Base-by-base conservation (phyloP, 2,329 filamentous ascomycete genomes). In the Purpureocillium lavendulum region DNA sequence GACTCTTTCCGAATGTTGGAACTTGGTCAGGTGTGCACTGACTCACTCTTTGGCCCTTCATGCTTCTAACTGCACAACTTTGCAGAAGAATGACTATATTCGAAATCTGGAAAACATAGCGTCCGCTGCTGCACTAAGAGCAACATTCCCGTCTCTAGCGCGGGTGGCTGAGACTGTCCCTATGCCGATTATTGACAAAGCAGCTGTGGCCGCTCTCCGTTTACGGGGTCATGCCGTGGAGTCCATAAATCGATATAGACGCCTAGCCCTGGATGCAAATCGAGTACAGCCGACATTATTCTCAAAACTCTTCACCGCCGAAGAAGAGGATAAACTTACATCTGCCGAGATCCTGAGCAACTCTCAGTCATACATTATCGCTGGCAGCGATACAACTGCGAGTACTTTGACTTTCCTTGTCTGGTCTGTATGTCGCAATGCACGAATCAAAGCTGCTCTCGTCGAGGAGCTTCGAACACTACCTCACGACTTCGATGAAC, bases 1-100 rank as follows among this genome's bases (percentile, higher is more conserved):
- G 64, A 75, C 13, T 70, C 70, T 0, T 76, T 77, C 41, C 52
- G 56, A 0, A 68, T 69, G 57, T 51, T 79, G 4, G 70, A 77
- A 39, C 50, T 51, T 4, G 70, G 69, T 12, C 53, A 69, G 56
- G 70, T 73, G 48, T 41, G 54, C 17, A 11, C 15, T 13, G 16
- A 30, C 15, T 4, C 14, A 17, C 21, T 10, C 5, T 26, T 6
- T 26, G 21, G 21, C 21, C 21, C 10, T 10, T 26, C 21, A 26
- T 5, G 14, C 24, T 26, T 8, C 16, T 31, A 30, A 17, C 18
- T 33, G 18, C 10, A 36, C 39, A 14, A 39, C 32, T 17, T 15
- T 24, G 12, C 28, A 45, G 43, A 45, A 40, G 34, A 68, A 54
- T 32, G 51, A 62, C 34, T 70, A 70, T 33, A 61, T 56, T 16